Percentiles rank a stretch among this genome's conserved stretches.
These are phyloP conservation scores for Nannochloris sp. DNA, from an alignment of 139 green algal genomes.

Conservation along the genomic window DNA sequence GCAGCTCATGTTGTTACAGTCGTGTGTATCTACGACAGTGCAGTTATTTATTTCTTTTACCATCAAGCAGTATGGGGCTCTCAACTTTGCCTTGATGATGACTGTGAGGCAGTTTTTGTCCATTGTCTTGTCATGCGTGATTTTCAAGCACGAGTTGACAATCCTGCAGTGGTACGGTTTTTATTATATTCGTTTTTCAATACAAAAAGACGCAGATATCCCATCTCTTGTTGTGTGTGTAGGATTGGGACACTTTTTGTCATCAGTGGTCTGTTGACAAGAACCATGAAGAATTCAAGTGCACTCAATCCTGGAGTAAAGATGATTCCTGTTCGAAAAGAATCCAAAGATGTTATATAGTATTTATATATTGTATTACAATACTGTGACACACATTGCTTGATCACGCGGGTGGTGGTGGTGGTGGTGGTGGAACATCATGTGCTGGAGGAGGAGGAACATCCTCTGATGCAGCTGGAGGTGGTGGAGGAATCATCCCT, in stretches of 20 bases:
- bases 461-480: not conserved
- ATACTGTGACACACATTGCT: not conserved
- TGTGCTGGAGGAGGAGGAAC: not conserved
- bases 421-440: constrained; percentile 9
- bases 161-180: constrained; percentile 43
- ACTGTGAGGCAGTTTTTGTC: constrained; percentile 84
- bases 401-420: not conserved
- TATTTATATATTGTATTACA: not conserved
- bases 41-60: constrained; percentile 77
- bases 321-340: not conserved
- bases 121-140: constrained; percentile 73
- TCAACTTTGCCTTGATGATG: constrained; percentile 94
- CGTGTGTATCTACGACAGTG: constrained; percentile 40
- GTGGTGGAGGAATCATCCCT: constrained; percentile 1
- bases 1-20: constrained; percentile 53
- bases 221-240: not conserved
- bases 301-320: not conserved
- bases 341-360: not conserved
- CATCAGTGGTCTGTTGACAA: constrained; percentile 17
- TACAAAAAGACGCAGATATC: not conserved
- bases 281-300: constrained; percentile 4
- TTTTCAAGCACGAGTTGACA: constrained; percentile 69
- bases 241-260: constrained; percentile 14
- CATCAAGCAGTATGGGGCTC: constrained; percentile 79
- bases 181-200: constrained; percentile 8